Evolutionary conservation across 139 green algal species (phyloP).

Genomic region (Chlorella vulgaris): DNA sequence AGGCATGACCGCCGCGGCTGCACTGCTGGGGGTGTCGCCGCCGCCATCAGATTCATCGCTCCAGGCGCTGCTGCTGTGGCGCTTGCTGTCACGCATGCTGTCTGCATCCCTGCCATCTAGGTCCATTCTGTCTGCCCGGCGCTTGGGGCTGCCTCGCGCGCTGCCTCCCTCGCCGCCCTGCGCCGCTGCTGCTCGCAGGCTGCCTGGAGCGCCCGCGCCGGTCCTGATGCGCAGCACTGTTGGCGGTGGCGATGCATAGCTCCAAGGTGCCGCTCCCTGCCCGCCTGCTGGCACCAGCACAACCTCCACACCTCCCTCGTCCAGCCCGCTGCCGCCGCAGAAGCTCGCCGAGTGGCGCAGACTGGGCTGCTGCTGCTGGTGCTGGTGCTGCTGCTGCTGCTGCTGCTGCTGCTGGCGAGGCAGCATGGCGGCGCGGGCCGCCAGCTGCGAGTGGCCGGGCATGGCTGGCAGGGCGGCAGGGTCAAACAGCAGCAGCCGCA

Average conservation of each 20-base stretch:
- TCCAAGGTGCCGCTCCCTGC: no score
- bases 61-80: constrained; percentile 5
- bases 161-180: background rate
- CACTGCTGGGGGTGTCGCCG: background rate
- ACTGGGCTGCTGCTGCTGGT: no score
- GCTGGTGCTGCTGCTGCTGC: no score
- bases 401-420: no score
- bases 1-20: background rate
- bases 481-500: constrained; percentile 3
- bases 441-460: no score
- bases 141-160: constrained; percentile 16
- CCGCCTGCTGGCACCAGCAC: no score
- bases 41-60: background rate
- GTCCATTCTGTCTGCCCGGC: constrained; percentile 6
- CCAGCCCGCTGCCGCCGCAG: no score
- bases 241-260: no score
- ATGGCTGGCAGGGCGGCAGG: background rate
- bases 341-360: no score
- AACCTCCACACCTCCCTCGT: no score
- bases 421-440: no score
- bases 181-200: background rate
- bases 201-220: background rate
- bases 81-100: constrained; percentile 11
- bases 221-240: background rate
- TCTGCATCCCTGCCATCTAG: background rate